Conservation (phyloP, 2,329 filamentous ascomycete species). For the Fusarium begoniae region DNA sequence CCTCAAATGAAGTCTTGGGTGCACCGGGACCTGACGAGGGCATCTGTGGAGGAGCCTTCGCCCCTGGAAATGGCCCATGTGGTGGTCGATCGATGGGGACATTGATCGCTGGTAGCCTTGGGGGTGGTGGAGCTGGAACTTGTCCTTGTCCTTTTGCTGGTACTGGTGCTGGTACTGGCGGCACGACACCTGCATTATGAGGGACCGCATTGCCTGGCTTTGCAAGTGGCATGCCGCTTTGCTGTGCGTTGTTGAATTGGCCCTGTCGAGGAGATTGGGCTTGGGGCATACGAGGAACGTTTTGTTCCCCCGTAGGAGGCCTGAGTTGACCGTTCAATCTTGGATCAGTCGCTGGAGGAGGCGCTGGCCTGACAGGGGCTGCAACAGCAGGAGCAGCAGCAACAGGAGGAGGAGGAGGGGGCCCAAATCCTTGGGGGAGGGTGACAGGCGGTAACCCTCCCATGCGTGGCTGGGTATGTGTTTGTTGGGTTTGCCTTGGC, state of each 20-base stretch:
- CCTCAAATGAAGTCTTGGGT: neutral
- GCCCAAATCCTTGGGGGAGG: neutral
- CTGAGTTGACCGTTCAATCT: slow-evolving; percentile 4
- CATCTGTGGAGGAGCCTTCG: neutral
- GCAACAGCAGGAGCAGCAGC: neutral
- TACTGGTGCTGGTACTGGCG: neutral
- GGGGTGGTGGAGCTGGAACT: neutral
- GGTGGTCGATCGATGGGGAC: slow-evolving; percentile 7
- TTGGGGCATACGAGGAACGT: neutral
- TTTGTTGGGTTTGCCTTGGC: slow-evolving; percentile 2
- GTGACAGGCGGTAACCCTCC: slow-evolving; percentile 1
- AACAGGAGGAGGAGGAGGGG: neutral
- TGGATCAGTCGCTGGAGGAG: neutral
- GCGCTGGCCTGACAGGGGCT: neutral
- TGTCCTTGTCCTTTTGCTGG: neutral
- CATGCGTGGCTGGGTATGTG: neutral
- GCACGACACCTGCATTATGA: neutral
- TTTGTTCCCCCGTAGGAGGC: neutral
- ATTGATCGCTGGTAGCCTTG: neutral
- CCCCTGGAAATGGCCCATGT: neutral
- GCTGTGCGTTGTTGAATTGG: neutral
- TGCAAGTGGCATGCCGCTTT: neutral
- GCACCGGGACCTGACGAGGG: neutral
- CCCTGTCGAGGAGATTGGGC: neutral
- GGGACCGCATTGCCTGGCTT: neutral